These are phyloP conservation scores for Batkoa obscura DNA, from an alignment of 371 early-diverging fungal species.

Conservation along the genomic window DNA sequence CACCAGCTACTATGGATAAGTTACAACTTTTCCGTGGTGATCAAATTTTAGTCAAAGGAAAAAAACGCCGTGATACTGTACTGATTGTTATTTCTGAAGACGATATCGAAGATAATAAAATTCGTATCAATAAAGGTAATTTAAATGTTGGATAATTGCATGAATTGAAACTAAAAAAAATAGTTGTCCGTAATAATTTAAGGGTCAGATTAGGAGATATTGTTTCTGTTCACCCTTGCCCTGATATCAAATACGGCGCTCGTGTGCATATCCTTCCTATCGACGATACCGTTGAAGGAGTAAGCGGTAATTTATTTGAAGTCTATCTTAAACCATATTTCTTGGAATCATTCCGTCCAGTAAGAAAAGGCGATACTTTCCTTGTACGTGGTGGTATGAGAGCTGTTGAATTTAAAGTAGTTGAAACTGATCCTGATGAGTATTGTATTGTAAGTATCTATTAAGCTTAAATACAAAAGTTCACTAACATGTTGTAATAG, in stretches of 20 bases:
- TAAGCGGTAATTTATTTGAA: slow-evolving; percentile 94
- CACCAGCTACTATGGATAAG: slow-evolving; percentile 82
- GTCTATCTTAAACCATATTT: slow-evolving; percentile 96
- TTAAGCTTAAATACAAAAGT: not conserved
- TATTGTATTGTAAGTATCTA: slow-evolving; percentile 95
- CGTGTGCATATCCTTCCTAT: slow-evolving; percentile 95
- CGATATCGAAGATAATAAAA: slow-evolving; percentile 78
- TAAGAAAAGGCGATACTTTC: slow-evolving; percentile 89
- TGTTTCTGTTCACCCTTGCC: slow-evolving; percentile 86
- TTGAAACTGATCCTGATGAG: slow-evolving; percentile 85
- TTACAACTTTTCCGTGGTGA: slow-evolving; percentile 88
- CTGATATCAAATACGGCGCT: slow-evolving; percentile 91
- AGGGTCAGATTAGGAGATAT: slow-evolving; percentile 96
- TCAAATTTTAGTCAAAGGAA: slow-evolving; percentile 93
- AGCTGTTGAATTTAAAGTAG: slow-evolving; percentile 98
- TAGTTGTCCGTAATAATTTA: slow-evolving; percentile 92
- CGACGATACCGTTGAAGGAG: slow-evolving; percentile 95
- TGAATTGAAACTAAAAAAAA: not conserved
- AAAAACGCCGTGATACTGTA: slow-evolving; percentile 94
- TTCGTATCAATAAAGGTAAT: slow-evolving; percentile 79
- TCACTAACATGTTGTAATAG: slow-evolving; percentile 17
- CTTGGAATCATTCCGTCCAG: slow-evolving; percentile 88
- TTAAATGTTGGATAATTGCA: not conserved
- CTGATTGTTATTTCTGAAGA: slow-evolving; percentile 86
- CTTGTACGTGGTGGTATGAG: slow-evolving; percentile 93